Conservation (phyloP, 352 stramenopile genomes). For the Phytophthora constricta region DNA sequence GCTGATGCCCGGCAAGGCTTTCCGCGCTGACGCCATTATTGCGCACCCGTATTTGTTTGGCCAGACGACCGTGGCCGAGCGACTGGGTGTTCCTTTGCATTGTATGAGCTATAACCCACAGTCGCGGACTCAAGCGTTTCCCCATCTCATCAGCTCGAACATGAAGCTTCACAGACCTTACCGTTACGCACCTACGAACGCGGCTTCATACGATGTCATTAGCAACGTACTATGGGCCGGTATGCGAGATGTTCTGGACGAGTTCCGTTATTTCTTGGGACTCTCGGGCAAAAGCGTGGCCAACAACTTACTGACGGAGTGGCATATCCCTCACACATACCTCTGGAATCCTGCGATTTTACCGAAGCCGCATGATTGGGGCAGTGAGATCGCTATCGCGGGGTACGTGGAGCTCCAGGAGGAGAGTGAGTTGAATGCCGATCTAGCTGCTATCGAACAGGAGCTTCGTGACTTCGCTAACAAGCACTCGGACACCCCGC, state of each 20-base stretch:
- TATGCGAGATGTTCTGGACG: slow-evolving; percentile 54
- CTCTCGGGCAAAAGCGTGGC: slow-evolving; percentile 48
- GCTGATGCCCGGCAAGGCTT: slow-evolving; percentile 44
- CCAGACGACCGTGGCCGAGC: slow-evolving; percentile 66
- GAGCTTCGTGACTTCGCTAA: slow-evolving; percentile 25
- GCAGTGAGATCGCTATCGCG: slow-evolving; percentile 55
- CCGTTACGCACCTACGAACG: slow-evolving; percentile 51
- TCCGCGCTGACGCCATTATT: slow-evolving; percentile 78
- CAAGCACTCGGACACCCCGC: slow-evolving; percentile 21
- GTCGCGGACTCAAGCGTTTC: slow-evolving; percentile 64
- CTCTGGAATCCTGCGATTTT: slow-evolving; percentile 70
- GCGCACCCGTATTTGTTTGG: slow-evolving; percentile 70
- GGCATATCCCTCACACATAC: slow-evolving; percentile 74
- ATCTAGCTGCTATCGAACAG: slow-evolving; percentile 31
- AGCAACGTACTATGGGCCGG: slow-evolving; percentile 58
- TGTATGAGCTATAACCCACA: slow-evolving; percentile 63
- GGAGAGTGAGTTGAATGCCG: slow-evolving; percentile 15
- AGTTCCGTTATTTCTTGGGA: slow-evolving; percentile 62
- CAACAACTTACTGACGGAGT: slow-evolving; percentile 52
- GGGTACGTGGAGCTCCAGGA: slow-evolving; percentile 59
- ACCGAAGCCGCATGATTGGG: slow-evolving; percentile 69
- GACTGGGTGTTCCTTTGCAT: slow-evolving; percentile 76
- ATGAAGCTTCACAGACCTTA: slow-evolving; percentile 56
- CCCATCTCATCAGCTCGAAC: slow-evolving; percentile 54
- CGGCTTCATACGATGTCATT: slow-evolving; percentile 61